Evolutionary conservation across 257 asterid genomes (phyloP).

Genomic region (Solanum etuberosum): DNA sequence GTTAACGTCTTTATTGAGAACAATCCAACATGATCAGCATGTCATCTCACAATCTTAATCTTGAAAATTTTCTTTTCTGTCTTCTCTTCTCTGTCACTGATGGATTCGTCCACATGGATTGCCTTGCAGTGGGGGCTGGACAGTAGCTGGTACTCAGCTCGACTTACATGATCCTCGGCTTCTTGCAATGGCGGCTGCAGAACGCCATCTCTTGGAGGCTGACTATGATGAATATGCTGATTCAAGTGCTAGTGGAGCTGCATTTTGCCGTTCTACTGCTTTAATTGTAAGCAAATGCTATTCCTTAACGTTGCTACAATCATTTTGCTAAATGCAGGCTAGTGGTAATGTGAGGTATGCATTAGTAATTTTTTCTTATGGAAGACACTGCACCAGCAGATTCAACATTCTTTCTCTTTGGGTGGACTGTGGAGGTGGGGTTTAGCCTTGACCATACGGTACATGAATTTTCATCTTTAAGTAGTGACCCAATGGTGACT

Average conservation of each 20-base stretch:
- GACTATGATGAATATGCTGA: conserved; percentile 37
- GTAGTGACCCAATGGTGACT: not conserved
- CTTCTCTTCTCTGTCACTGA: not conserved
- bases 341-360: not conserved
- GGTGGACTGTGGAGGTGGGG: not conserved
- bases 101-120: not conserved
- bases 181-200: conserved; percentile 38
- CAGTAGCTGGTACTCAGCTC: conserved; percentile 28
- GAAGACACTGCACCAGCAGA: not conserved
- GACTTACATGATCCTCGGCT: conserved; percentile 35
- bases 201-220: conserved; percentile 29
- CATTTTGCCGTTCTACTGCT: conserved; percentile 41
- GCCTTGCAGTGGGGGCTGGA: conserved; percentile 25
- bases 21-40: not conserved
- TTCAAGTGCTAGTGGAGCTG: conserved; percentile 40
- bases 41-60: not conserved
- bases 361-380: not conserved
- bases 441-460: not conserved
- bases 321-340: not conserved
- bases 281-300: conserved; percentile 21
- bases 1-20: not conserved
- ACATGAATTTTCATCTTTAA: not conserved
- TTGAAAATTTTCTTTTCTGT: not conserved
- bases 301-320: not conserved
- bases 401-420: not conserved